Percentiles rank a stretch among this genome's conserved stretches.
These are phyloP conservation scores for Colletotrichum phormii DNA, from an alignment of 2,329 filamentous ascomycete species.

Conservation along the genomic window DNA sequence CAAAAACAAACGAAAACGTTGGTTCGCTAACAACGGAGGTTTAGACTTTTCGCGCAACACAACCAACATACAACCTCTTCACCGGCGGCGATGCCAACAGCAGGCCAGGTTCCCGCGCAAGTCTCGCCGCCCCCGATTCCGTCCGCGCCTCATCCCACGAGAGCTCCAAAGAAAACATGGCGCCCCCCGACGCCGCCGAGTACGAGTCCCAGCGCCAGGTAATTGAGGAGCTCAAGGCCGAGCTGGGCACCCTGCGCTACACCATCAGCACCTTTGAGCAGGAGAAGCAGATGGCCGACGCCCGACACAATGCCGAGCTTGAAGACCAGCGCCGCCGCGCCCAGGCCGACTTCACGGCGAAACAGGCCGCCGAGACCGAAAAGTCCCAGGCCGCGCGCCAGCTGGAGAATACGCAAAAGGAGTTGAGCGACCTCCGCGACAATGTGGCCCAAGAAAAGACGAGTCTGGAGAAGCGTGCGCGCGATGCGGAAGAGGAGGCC, in stretches of 20 bases:
- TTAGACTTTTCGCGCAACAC: constrained; percentile 60
- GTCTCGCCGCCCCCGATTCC: constrained; percentile 51
- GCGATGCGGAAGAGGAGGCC: constrained; percentile 80
- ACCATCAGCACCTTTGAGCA: constrained; percentile 88
- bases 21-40: constrained; percentile 5
- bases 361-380: constrained; percentile 69
- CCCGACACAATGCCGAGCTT: constrained; percentile 86
- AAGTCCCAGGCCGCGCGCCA: constrained; percentile 62
- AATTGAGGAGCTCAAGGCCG: constrained; percentile 86
- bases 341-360: constrained; percentile 84
- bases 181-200: constrained; percentile 68
- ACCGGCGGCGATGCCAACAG: constrained; percentile 59
- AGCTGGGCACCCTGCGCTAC: constrained; percentile 89
- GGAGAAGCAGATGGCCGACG: constrained; percentile 82
- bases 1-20: constrained; percentile 31
- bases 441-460: constrained; percentile 67
- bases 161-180: constrained; percentile 70
- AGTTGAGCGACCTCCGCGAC: constrained; percentile 65
- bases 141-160: constrained; percentile 63
- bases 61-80: constrained; percentile 70
- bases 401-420: constrained; percentile 60
- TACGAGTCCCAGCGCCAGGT: constrained; percentile 68
- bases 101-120: constrained; percentile 55
- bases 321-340: constrained; percentile 82
- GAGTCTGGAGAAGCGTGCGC: constrained; percentile 74